These are phyloP conservation scores for Ophiorrhiza pumila DNA, from an alignment of 257 asterid genomes.

Conservation along the genomic window DNA sequence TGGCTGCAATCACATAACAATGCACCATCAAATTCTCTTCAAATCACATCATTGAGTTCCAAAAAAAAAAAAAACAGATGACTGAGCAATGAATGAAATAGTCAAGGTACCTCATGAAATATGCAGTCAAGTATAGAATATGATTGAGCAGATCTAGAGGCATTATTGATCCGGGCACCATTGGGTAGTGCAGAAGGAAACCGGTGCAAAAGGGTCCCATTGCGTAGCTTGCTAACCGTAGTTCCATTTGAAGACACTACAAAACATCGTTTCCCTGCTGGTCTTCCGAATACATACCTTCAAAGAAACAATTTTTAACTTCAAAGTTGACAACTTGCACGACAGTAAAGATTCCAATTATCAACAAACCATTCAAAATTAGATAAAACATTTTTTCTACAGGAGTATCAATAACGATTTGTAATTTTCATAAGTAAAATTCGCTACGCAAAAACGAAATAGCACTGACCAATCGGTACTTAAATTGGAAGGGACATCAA, in stretches of 20 bases:
- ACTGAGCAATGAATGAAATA: conserved; percentile 7
- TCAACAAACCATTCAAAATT: background rate
- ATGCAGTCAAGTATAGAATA: conserved; percentile 93
- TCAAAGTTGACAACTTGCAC: background rate
- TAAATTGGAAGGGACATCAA: conserved; percentile 74
- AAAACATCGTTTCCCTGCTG: conserved; percentile 88
- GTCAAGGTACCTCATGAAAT: conserved; percentile 73
- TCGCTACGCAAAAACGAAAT: background rate
- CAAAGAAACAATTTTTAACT: conserved; percentile 3
- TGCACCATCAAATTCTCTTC: background rate
- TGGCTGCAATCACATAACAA: conserved; percentile 43
- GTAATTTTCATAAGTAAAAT: no score
- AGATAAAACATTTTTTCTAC: background rate
- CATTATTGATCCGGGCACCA: conserved; percentile 60
- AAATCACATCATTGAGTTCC: background rate
- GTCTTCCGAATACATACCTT: conserved; percentile 90
- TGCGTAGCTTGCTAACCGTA: conserved; percentile 75
- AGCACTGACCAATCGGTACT: conserved; percentile 59
- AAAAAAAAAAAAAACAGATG: background rate
- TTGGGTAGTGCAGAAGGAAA: conserved; percentile 91
- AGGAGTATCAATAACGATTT: background rate
- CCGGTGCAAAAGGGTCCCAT: conserved; percentile 76
- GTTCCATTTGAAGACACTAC: conserved; percentile 87
- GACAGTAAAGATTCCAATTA: no score
- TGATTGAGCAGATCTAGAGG: conserved; percentile 59